Evolutionary conservation across 768 basidiomycete species (phyloP), one percentile per base, ranked within the genome.

Genomic region (Daedalea quercina): DNA sequence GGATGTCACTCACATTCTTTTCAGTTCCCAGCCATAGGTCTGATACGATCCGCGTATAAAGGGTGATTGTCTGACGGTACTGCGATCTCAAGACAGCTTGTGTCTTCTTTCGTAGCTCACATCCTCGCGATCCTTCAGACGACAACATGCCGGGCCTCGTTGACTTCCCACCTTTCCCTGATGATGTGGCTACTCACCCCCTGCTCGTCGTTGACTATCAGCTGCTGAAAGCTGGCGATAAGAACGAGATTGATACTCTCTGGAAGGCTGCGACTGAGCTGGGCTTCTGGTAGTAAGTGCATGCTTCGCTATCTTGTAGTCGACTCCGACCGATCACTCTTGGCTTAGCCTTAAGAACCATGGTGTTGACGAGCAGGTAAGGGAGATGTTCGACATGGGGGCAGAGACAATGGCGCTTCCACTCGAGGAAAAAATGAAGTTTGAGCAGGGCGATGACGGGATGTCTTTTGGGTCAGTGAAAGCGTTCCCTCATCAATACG

Each of bases 211-310:
- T 80, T 47, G 78, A 79, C 60, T 78, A 67, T 47, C 60, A 56
- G 3, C 65, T 70, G 2, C 58, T 80, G 24, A 65, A 66, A 23
- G 58, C 59, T 0, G 62, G 71, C 1, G 68, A 76, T 28, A n/a
- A 60, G 9, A 52, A 51, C 1, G 79, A 78, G 62, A 61, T 74
- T 9, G 67, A 73, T 6, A 68, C 59, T 45, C 69, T 80, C 20
- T 79, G 74, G 73, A 61, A 72, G 22, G 77, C 77, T 0, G 74
- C 75, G 17, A 76, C 74, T 0, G 65, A 69, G 28, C 65, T 79
- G 12, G 79, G 78, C 1, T 80, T 80, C 63, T 80, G 78, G 73
- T 80, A 79, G 74, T 77, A 60, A 61, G 76, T 74, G 17, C 31
- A 3, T n/a, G 12, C 8, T 4, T 24, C 20, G 19, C 6, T 11